Percentiles rank a stretch among this genome's conserved stretches.
Conservation (phyloP, 2,329 filamentous ascomycete species). For the Zymoseptoria crescenta region DNA sequence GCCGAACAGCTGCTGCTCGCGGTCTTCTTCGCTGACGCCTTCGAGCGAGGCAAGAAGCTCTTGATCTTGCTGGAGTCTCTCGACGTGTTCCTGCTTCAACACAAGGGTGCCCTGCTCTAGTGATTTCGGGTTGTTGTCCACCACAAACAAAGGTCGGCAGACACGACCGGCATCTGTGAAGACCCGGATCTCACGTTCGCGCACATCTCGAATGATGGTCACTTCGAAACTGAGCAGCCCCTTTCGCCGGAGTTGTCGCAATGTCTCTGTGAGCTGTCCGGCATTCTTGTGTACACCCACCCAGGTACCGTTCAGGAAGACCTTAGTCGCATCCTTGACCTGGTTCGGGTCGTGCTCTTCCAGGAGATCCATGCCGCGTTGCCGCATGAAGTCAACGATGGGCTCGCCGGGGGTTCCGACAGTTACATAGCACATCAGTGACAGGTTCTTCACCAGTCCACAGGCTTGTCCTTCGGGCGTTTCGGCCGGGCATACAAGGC, state of each 20-base stretch:
- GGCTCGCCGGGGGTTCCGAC: constrained; percentile 87
- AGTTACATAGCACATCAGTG: constrained; percentile 96
- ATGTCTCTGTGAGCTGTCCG: constrained; percentile 63
- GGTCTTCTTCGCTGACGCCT: constrained; percentile 49
- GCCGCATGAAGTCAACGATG: constrained; percentile 91
- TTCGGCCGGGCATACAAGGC: constrained; percentile 91
- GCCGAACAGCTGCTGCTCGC: constrained; percentile 59
- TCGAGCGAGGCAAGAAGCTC: constrained; percentile 42
- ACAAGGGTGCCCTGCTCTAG: constrained; percentile 68
- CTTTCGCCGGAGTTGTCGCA: constrained; percentile 46
- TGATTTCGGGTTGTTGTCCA: constrained; percentile 75
- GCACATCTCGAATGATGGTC: constrained; percentile 89
- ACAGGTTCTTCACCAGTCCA: constrained; percentile 94
- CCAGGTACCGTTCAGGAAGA: constrained; percentile 98
- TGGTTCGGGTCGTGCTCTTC: constrained; percentile 68
- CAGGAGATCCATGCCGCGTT: constrained; percentile 88
- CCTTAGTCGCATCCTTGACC: constrained; percentile 89
- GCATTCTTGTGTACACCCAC: constrained; percentile 91
- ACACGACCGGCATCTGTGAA: constrained; percentile 96
- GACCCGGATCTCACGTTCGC: constrained; percentile 96
- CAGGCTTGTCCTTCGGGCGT: constrained; percentile 98
- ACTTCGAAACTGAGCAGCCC: constrained; percentile 86
- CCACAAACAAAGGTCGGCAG: constrained; percentile 85
- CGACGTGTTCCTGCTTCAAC: constrained; percentile 76
- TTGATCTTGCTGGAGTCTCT: constrained; percentile 65